Percentiles rank a stretch among this genome's conserved stretches.
phyloP scores from a whole-genome alignment of 106 monocot species.

The Acorus calamus region DNA sequence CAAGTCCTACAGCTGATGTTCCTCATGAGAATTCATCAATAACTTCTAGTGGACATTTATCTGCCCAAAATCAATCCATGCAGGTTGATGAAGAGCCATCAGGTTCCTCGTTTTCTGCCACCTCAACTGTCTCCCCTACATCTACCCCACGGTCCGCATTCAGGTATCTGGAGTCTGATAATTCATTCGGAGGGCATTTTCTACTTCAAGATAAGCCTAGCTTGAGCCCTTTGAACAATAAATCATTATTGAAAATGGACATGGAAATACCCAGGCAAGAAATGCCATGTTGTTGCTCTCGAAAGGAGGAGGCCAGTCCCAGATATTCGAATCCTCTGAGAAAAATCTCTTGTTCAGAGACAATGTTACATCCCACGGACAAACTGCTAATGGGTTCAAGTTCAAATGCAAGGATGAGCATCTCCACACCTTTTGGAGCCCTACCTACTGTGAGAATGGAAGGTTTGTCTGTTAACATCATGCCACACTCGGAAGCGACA shows the following conservation, averaged over 20 bases:
- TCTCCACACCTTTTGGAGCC: slow-evolving; percentile 10
- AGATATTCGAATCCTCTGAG: slow-evolving; percentile 1
- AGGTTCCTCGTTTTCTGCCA: slow-evolving; percentile 34
- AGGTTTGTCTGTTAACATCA: neutral
- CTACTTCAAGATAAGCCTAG: neutral
- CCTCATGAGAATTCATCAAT: slow-evolving; percentile 44
- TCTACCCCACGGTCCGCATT: slow-evolving; percentile 8
- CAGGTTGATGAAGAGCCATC: slow-evolving; percentile 24
- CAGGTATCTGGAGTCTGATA: slow-evolving; percentile 5
- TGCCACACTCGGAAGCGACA: slow-evolving; percentile 6
- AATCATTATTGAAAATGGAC: neutral
- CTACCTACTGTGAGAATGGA: slow-evolving; percentile 11
- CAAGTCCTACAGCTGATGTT: slow-evolving; percentile 31
- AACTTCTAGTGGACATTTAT: slow-evolving; percentile 12
- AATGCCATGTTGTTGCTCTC: slow-evolving; percentile 30
- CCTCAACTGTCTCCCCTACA: slow-evolving; percentile 28
- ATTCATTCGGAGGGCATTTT: neutral
- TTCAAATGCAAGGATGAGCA: slow-evolving; percentile 6
- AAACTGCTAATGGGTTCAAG: slow-evolving; percentile 11
- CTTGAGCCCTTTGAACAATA: neutral
- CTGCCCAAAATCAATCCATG: slow-evolving; percentile 10
- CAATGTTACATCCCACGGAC: slow-evolving; percentile 2
- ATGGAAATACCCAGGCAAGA: slow-evolving; percentile 2
- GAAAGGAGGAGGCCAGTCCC: slow-evolving; percentile 9
- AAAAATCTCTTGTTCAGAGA: slow-evolving; percentile 5